Base-by-base conservation (phyloP, 306 rosid species). In the Canavalia ensiformis region DNA sequence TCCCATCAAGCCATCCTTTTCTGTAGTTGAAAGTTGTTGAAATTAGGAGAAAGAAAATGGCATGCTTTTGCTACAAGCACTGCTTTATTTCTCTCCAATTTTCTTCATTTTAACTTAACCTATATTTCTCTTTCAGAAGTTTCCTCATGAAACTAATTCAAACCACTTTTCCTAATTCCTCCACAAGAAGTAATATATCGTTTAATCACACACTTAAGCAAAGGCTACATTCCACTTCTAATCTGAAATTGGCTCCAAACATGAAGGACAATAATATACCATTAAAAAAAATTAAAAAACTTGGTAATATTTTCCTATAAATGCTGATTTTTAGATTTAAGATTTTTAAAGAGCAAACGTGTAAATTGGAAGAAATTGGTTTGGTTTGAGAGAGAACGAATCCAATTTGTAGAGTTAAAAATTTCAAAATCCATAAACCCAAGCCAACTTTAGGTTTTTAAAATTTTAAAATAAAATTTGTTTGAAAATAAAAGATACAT, bases 1-100 rank as follows among this genome's bases (percentile, higher is more conserved):
- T 45, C 59, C 59, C 10, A 67, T 42, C n/a, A 68, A 56, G 73
- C 39, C 76, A 44, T 44, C 39, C 7, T 0, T 6, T 4, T n/a
- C 41, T 54, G n/a, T 51, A 37, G 80, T 68, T 81, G 51, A 54
- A 64, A 42, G 84, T 59, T 29, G 83, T 79, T 70, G 79, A 80
- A 80, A 50, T 80, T 25, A 0, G 39, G 13, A 4, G 6, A 2
- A 8, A 5, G 2, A 6, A 33, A 13, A 6, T 49, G 34, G 18
- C 1, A 49, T 8, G 39, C 8, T 50, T 81, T 72, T 18, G 37
- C 55, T 42, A 41, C 79, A 81, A 80, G 35, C 30, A 72, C 33
- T 58, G 77, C 51, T 18, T 44, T 77, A 28, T 37, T 76, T 5
- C 35, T 44, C 29, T 62, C 31, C 56, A 42, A 11, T 51, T 57